A percentile compares a stretch with the other conserved stretches of the same genome.
These are phyloP conservation scores for Pythium dissimile DNA, from an alignment of 352 stramenopile species.

Conservation along the genomic window DNA sequence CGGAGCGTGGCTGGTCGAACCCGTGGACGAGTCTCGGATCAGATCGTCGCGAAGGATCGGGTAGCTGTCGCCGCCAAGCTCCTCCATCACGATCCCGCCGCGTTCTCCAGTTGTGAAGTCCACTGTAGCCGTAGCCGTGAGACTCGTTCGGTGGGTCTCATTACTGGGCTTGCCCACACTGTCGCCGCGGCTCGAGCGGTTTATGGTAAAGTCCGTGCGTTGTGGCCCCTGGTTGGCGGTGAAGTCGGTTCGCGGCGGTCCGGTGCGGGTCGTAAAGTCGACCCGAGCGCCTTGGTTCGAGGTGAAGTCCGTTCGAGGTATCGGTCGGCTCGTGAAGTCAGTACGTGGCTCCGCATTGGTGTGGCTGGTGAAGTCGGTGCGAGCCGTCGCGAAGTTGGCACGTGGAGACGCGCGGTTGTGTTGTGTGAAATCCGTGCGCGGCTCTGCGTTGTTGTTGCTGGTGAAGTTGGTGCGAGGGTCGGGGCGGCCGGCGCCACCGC, in stretches of 20 bases:
- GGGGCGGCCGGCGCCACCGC: neutral
- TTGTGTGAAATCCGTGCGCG: slow-evolving; percentile 8
- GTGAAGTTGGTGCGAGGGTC: slow-evolving; percentile 8
- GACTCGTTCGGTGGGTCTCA: slow-evolving; percentile 1
- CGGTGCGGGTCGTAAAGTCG: neutral
- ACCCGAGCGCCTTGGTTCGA: neutral
- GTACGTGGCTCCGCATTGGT: neutral
- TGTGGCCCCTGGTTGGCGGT: neutral
- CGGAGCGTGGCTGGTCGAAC: neutral
- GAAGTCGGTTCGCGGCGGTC: slow-evolving; percentile 5
- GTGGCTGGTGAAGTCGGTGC: slow-evolving; percentile 10
- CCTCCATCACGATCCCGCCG: slow-evolving; percentile 12
- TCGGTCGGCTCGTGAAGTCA: too few relatives aligned
- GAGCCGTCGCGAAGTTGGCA: slow-evolving; percentile 6
- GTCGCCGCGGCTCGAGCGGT: neutral
- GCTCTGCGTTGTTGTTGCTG: neutral
- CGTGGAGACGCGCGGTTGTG: neutral
- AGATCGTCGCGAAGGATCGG: slow-evolving; percentile 20
- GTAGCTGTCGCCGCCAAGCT: slow-evolving; percentile 10
- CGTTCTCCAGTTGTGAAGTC: slow-evolving; percentile 3
- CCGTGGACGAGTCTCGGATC: slow-evolving; percentile 1
- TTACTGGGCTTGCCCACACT: slow-evolving; percentile 12
- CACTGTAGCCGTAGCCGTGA: neutral
- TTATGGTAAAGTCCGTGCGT: slow-evolving; percentile 7
- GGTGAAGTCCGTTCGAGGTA: neutral